Evolutionary conservation across 2,329 filamentous ascomycete genomes (phyloP).

Genomic region (Alternaria sp.): DNA sequence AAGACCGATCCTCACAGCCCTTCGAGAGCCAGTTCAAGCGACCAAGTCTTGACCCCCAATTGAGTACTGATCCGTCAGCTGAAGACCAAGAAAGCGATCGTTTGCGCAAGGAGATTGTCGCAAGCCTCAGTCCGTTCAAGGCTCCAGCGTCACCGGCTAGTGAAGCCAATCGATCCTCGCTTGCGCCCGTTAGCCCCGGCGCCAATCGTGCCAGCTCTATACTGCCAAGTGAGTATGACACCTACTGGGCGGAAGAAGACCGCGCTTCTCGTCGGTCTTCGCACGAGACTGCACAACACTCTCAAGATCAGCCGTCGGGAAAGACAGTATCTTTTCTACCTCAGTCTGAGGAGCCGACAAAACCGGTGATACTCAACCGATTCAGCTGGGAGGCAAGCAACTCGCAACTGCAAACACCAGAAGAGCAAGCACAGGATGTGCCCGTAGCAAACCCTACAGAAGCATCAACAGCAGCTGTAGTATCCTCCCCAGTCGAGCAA

Average conservation of each 20-base stretch:
- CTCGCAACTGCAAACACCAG: conserved; percentile 19
- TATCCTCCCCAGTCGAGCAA: conserved; percentile 22
- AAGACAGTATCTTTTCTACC: conserved; percentile 14
- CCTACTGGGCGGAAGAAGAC: conserved; percentile 67
- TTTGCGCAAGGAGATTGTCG: conserved; percentile 77
- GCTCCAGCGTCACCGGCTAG: conserved; percentile 24
- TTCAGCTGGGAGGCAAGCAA: conserved; percentile 45
- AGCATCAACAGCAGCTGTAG: conserved; percentile 12
- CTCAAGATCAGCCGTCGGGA: conserved; percentile 24
- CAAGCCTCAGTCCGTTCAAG: conserved; percentile 62
- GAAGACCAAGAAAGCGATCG: conserved; percentile 74
- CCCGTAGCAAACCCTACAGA: conserved; percentile 22
- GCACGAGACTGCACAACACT: conserved; percentile 30
- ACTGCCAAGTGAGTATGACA: conserved; percentile 71
- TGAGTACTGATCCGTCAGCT: conserved; percentile 61
- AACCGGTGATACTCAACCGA: conserved; percentile 34
- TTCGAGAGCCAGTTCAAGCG: conserved; percentile 24
- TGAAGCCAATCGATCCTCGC: conserved; percentile 33
- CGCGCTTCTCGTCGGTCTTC: conserved; percentile 49
- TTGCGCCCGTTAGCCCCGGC: conserved; percentile 33
- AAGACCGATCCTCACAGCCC: conserved; percentile 49
- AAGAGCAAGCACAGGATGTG: conserved; percentile 17
- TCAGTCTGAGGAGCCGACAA: conserved; percentile 22
- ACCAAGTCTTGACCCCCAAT: conserved; percentile 40
- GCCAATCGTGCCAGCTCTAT: conserved; percentile 67